Percentiles rank a stretch among this genome's conserved stretches.
phyloP scores from a whole-genome alignment of 2,329 filamentous ascomycete genomes.

The Trichophaea hybrida region DNA sequence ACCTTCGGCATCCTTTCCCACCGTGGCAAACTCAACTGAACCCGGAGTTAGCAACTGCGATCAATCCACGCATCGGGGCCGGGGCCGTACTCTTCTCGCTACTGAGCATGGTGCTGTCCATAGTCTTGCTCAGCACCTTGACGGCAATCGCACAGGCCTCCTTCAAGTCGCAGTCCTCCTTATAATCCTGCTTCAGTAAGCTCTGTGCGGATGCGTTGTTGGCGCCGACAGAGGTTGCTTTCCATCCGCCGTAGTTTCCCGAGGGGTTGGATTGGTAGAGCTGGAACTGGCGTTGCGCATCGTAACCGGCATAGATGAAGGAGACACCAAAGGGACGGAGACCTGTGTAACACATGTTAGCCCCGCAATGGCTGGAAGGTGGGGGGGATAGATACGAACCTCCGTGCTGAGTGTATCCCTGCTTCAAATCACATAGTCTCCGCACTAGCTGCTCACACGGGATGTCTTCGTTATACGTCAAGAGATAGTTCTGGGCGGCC shows the following conservation, averaged over 20 bases:
- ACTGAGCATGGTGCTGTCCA: slow-evolving; percentile 97
- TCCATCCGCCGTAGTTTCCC: slow-evolving; percentile 98
- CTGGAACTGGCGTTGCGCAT: slow-evolving; percentile 91
- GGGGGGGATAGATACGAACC: slow-evolving; percentile 31
- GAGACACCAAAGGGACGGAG: slow-evolving; percentile 95
- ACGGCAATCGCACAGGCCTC: slow-evolving; percentile 95
- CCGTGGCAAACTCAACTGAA: slow-evolving; percentile 91
- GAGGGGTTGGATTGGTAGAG: slow-evolving; percentile 98
- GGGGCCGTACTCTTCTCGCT: slow-evolving; percentile 81
- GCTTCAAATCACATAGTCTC: slow-evolving; percentile 91
- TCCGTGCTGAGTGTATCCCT: slow-evolving; percentile 98
- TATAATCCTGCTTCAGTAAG: slow-evolving; percentile 97
- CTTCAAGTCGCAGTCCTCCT: slow-evolving; percentile 91
- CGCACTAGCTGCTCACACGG: slow-evolving; percentile 97
- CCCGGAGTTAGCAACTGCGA: too few species aligned
- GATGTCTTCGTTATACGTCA: slow-evolving; percentile 99
- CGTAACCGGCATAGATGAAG: slow-evolving; percentile 98
- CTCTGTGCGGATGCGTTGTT: slow-evolving; percentile 98
- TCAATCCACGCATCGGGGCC: too few species aligned
- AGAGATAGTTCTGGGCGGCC: slow-evolving; percentile 90
- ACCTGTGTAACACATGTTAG: slow-evolving; percentile 32
- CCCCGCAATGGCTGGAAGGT: slow-evolving; percentile 9
- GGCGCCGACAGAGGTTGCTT: slow-evolving; percentile 91
- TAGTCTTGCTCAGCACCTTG: slow-evolving; percentile 98
- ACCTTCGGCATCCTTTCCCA: slow-evolving; percentile 85